Evolutionary conservation across 371 early-diverging fungal genomes (phyloP), one percentile per base, ranked within the genome.

Genomic region (Smittium culicis): DNA sequence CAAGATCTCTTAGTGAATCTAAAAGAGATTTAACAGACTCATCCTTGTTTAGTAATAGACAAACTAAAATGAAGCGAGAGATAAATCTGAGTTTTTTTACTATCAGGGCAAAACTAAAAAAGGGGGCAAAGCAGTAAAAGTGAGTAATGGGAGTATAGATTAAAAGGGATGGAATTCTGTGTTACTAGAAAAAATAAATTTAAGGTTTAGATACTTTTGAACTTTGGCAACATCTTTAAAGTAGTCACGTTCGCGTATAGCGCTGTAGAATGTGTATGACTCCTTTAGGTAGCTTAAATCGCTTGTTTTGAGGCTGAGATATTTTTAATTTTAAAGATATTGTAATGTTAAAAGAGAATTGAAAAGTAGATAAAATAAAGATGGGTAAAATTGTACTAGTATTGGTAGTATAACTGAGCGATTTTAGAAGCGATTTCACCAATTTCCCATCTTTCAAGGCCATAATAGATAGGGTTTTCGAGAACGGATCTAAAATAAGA

Each of bases 401-500:
- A 91, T 69, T 90, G 90, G 69, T 91, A 90, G 69, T 90, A 91
- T 17, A 91, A 80, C 68, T 91, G 98, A 1, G 96, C 98, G 70
- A 98, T 95, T 72, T 98, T 98, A 62, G 93, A 93, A 1, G 97
- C 96, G 61, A 95, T 91, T 71, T 98, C 98, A 32, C 98, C 98
- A 65, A 98, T 92, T 74, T 96, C 96, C 88, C 91, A 93, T 16
- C 98, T 86, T 72, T 94, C 94, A 62, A 98, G 76, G 1, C 93
- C 95, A 75, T 95, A 94, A 64, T 88, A 84, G 34, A 85, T 87
- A 54, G 87, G 84, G 72, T 89, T 86, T 73, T 94, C 96, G 34
- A 96, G 74, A 0, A 91, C 77, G 20, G 85, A 74, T 56, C 65
- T 64, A 45, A 45, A 20, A 20, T 11, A 45, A 11, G 20, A 45